phyloP scores from a whole-genome alignment of 2,329 filamentous ascomycete species.

The Apiospora pterosperma region DNA sequence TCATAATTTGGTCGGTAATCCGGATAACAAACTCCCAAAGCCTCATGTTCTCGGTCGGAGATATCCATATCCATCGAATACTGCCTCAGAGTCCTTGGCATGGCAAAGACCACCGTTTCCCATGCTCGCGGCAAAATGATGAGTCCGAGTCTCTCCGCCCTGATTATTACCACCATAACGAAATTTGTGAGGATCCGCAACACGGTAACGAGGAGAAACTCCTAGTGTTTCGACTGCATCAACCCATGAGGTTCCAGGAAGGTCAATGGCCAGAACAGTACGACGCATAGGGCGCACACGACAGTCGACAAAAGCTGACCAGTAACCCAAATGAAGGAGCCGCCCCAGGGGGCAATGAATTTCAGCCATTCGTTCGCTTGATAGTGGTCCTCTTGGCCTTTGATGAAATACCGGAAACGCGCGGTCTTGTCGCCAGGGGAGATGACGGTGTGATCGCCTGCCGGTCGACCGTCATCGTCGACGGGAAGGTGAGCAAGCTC shows the following conservation, averaged over 20 bases:
- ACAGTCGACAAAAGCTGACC: constrained; percentile 65
- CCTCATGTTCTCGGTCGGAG: not conserved
- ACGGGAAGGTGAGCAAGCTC: constrained; percentile 48
- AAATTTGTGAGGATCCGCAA: not conserved
- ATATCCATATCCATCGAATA: not conserved
- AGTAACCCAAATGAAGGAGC: constrained; percentile 44
- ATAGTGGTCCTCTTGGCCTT: constrained; percentile 77
- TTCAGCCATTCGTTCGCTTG: constrained; percentile 72
- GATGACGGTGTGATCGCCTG: constrained; percentile 7
- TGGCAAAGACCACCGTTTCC: not conserved
- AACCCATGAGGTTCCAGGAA: not conserved
- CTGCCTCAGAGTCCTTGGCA: not conserved
- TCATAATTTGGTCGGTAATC: too few relatives aligned
- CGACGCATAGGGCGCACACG: constrained; percentile 59
- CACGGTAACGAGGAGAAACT: not conserved
- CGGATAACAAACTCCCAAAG: too few relatives aligned
- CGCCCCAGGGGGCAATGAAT: constrained; percentile 63
- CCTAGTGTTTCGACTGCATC: not conserved
- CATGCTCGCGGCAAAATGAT: not conserved
- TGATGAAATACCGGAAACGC: constrained; percentile 63
- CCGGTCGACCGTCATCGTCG: constrained; percentile 18
- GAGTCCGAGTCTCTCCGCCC: not conserved
- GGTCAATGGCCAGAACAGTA: constrained; percentile 22
- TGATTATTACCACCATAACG: not conserved
- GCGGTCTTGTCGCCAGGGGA: constrained; percentile 22